Percentiles rank a stretch among this genome's conserved stretches.
phyloP scores from a whole-genome alignment of 768 basidiomycete species.

The Boletus rufocinnamomeus region DNA sequence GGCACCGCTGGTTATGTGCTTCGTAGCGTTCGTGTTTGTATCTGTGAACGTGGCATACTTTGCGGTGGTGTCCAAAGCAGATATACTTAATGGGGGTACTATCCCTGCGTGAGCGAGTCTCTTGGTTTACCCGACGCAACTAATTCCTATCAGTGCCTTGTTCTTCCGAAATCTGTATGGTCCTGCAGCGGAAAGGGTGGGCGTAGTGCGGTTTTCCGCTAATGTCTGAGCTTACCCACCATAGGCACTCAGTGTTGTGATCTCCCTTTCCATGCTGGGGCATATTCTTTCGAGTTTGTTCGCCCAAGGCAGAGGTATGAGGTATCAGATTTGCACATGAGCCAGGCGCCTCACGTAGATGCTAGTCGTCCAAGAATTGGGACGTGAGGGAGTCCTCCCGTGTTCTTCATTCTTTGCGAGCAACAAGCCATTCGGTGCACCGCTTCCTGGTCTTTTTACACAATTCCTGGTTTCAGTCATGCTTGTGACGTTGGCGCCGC shows the following conservation, averaged over 20 bases:
- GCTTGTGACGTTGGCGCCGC: conserved; percentile 57
- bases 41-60: conserved; percentile 74
- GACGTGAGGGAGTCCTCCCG: conserved; percentile 69
- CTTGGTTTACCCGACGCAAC: not conserved
- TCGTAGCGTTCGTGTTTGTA: conserved; percentile 61
- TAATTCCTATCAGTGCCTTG: conserved; percentile 46
- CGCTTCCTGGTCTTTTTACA: conserved; percentile 59
- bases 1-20: conserved; percentile 62
- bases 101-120: conserved; percentile 61
- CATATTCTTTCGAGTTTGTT: conserved; percentile 67
- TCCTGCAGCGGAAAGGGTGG: conserved; percentile 55
- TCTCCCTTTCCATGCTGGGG: conserved; percentile 65
- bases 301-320: conserved; percentile 61
- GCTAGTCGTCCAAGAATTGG: conserved; percentile 71
- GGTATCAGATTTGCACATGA: conserved; percentile 9
- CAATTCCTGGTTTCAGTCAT: conserved; percentile 62
- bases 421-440: conserved; percentile 70
- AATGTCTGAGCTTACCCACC: conserved; percentile 1
- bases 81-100: conserved; percentile 63
- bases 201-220: conserved; percentile 2
- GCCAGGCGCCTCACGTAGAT: conserved; percentile 7
- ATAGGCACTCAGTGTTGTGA: conserved; percentile 60
- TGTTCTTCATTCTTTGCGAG: conserved; percentile 67
- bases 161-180: conserved; percentile 79
- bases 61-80: conserved; percentile 67